Evolutionary conservation across 2,329 filamentous ascomycete genomes (phyloP).

Genomic region (Colletotrichum endophyticum): DNA sequence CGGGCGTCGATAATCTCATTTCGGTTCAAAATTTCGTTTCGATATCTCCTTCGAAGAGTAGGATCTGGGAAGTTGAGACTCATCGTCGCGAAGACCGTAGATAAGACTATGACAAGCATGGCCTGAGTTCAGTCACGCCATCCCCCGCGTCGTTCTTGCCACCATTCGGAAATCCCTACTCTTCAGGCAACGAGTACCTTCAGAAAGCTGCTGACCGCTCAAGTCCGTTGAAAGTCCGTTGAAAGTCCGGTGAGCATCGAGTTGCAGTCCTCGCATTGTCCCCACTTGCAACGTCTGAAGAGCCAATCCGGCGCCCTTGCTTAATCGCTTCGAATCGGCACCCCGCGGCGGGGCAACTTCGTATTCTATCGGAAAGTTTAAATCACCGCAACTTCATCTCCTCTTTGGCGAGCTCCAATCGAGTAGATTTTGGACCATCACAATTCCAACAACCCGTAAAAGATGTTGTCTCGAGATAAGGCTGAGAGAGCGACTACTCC

Average conservation of each 20-base stretch:
- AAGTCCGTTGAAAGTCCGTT: not conserved
- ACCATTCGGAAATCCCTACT: not conserved
- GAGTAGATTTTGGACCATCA: not conserved
- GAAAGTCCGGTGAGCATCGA: no score
- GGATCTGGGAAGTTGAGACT: not conserved
- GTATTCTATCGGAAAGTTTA: not conserved
- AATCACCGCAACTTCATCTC: not conserved
- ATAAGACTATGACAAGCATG: not conserved
- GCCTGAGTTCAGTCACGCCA: not conserved
- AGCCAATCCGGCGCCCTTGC: not conserved
- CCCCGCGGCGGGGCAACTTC: not conserved
- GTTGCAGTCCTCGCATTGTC: not conserved
- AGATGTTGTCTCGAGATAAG: not conserved
- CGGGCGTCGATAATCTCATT: not conserved
- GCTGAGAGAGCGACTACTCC: not conserved
- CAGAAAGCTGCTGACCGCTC: not conserved
- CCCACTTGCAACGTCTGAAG: not conserved
- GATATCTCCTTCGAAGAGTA: not conserved
- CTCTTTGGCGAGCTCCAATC: not conserved
- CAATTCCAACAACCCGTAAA: not conserved
- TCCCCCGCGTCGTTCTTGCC: not conserved
- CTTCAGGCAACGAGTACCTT: not conserved
- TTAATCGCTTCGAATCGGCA: not conserved
- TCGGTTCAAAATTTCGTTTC: not conserved
- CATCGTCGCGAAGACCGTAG: not conserved